These are phyloP conservation scores for Rhynchosporium secalis DNA, from an alignment of 2,329 filamentous ascomycete species.

Conservation along the genomic window DNA sequence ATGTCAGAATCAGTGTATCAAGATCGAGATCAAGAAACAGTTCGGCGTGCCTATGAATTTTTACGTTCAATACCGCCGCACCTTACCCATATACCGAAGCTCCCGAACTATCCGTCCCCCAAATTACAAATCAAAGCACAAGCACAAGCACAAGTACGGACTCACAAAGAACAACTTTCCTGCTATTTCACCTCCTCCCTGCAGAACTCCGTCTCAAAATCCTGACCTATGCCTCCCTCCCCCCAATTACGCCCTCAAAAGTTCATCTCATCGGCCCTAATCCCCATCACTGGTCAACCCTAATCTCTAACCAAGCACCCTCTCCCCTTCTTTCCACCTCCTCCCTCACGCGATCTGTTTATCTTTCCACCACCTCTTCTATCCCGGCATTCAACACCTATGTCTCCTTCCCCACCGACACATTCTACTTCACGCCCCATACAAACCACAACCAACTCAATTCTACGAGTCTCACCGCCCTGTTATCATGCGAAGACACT, in stretches of 20 bases:
- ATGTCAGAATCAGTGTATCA: no score
- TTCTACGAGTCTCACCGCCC: not conserved
- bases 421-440: conserved; percentile 1
- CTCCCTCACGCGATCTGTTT: not conserved
- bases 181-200: conserved; percentile 1
- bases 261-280: not conserved
- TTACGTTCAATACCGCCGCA: no score
- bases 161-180: not conserved
- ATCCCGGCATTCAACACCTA: not conserved
- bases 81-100: not conserved
- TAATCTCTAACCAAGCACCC: conserved; percentile 7
- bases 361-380: not conserved
- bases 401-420: not conserved
- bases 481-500: not conserved
- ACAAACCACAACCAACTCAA: not conserved
- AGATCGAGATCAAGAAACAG: no score
- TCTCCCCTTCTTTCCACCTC: not conserved
- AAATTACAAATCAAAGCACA: not conserved
- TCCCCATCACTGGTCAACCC: not conserved
- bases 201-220: conserved; percentile 4
- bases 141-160: not conserved
- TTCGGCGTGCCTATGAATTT: no score
- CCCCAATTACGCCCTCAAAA: not conserved
- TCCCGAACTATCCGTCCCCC: not conserved
- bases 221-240: not conserved